Percentiles rank a stretch among this genome's conserved stretches.
These are phyloP conservation scores for Lolium rigidum DNA, from an alignment of 176 grass and related monocot species.

Conservation along the genomic window DNA sequence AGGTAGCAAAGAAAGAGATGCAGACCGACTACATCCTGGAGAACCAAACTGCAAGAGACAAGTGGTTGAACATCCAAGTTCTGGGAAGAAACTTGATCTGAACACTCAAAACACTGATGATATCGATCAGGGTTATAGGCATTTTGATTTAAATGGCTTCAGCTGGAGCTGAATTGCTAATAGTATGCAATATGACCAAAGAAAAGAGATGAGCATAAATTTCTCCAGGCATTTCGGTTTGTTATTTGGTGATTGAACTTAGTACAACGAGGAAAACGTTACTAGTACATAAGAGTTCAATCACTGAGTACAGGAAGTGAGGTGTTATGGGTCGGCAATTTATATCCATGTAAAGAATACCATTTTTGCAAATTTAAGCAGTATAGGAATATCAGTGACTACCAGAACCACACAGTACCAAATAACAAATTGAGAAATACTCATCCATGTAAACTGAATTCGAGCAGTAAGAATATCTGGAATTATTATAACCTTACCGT, in stretches of 20 bases:
- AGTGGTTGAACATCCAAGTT: conserved; percentile 46
- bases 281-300: conserved; percentile 19
- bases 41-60: conserved; percentile 51
- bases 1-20: conserved; percentile 58
- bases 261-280: neutral
- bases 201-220: conserved; percentile 28
- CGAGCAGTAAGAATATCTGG: neutral
- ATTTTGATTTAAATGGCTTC: conserved; percentile 94
- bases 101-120: conserved; percentile 75
- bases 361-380: neutral
- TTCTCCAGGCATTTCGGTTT: conserved; percentile 13
- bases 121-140: conserved; percentile 61
- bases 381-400: neutral
- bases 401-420: neutral
- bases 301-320: neutral
- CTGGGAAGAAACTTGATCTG: conserved; percentile 67
- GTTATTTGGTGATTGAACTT: conserved; percentile 21
- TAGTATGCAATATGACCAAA: conserved; percentile 40
- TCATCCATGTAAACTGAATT: conserved; percentile 2
- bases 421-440: conserved; percentile 22
- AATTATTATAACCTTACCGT: neutral
- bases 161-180: conserved; percentile 80
- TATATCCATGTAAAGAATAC: conserved; percentile 21
- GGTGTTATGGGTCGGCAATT: conserved; percentile 9
- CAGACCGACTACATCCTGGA: conserved; percentile 49